phyloP scores from a whole-genome alignment of 257 asterid species.

The Leonotis leonurus region DNA sequence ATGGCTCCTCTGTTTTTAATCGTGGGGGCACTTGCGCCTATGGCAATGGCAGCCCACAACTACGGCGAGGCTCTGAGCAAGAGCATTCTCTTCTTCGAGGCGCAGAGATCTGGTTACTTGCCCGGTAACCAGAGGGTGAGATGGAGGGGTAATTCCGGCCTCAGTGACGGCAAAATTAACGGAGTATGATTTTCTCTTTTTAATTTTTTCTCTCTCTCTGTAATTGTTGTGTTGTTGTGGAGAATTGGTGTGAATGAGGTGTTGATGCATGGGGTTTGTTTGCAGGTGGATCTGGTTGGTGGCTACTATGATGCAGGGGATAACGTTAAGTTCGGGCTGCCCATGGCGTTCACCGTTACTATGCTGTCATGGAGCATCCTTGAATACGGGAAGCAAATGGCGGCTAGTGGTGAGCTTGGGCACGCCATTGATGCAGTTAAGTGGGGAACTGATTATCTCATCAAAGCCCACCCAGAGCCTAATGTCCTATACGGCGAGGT shows the following conservation, averaged over 20 bases:
- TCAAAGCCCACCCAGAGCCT: conserved; percentile 91
- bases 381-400: conserved; percentile 80
- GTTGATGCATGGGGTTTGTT: conserved; percentile 3
- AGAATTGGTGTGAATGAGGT: background rate
- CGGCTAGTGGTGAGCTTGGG: conserved; percentile 63
- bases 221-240: background rate
- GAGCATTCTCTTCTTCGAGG: conserved; percentile 88
- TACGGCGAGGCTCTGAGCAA: conserved; percentile 76
- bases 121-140: conserved; percentile 69
- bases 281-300: conserved; percentile 91
- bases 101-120: conserved; percentile 95
- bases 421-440: conserved; percentile 84
- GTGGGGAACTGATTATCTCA: conserved; percentile 97
- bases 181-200: conserved; percentile 43
- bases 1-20: conserved; percentile 49
- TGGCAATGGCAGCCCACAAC: conserved; percentile 63
- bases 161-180: conserved; percentile 65
- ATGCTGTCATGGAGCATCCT: conserved; percentile 94
- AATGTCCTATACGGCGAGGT: conserved; percentile 93
- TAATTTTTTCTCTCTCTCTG: background rate
- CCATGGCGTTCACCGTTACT: conserved; percentile 93
- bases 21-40: conserved; percentile 36
- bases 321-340: conserved; percentile 90
- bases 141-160: conserved; percentile 97
- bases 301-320: conserved; percentile 99